Evolutionary conservation across 805 yeast species (phyloP).

Genomic region (Teunomyces atbi): DNA sequence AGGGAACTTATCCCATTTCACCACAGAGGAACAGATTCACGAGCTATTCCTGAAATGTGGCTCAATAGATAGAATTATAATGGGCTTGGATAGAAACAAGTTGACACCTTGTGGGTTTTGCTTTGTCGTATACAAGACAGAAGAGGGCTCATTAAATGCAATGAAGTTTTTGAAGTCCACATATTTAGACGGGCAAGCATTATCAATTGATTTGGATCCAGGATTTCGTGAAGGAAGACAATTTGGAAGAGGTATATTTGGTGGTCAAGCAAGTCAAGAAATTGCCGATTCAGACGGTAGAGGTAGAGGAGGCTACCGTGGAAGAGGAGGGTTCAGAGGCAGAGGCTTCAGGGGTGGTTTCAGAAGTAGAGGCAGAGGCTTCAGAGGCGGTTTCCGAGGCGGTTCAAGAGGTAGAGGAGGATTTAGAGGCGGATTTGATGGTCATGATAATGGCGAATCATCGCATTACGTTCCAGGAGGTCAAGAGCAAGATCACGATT

Average conservation of each 20-base stretch:
- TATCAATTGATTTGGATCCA: constrained; percentile 91
- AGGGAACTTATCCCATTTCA: constrained; percentile 84
- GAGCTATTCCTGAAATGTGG: constrained; percentile 87
- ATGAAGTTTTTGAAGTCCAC: constrained; percentile 81
- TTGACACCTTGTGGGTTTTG: constrained; percentile 97
- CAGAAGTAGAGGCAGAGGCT: constrained; percentile 14
- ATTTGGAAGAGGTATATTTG: constrained; percentile 88
- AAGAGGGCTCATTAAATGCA: constrained; percentile 74
- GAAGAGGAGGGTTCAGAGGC: constrained; percentile 24
- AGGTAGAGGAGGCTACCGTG: constrained; percentile 20
- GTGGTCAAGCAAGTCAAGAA: constrained; percentile 89
- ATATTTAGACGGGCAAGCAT: constrained; percentile 74
- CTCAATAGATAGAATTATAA: constrained; percentile 70
- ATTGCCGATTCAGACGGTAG: constrained; percentile 18
- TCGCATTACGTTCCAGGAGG: background rate
- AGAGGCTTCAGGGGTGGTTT: constrained; percentile 25
- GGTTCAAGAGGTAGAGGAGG: constrained; percentile 42
- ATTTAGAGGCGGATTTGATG: constrained; percentile 27
- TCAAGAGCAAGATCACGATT: background rate
- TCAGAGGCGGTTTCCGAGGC: constrained; percentile 21
- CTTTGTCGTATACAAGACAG: constrained; percentile 73
- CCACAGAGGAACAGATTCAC: constrained; percentile 92
- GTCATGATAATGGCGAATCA: background rate
- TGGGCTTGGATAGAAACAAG: constrained; percentile 91
- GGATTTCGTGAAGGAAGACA: constrained; percentile 96